These are phyloP conservation scores for Penicillium daleae DNA, from an alignment of 495 filamentous ascomycete species.

Conservation along the genomic window DNA sequence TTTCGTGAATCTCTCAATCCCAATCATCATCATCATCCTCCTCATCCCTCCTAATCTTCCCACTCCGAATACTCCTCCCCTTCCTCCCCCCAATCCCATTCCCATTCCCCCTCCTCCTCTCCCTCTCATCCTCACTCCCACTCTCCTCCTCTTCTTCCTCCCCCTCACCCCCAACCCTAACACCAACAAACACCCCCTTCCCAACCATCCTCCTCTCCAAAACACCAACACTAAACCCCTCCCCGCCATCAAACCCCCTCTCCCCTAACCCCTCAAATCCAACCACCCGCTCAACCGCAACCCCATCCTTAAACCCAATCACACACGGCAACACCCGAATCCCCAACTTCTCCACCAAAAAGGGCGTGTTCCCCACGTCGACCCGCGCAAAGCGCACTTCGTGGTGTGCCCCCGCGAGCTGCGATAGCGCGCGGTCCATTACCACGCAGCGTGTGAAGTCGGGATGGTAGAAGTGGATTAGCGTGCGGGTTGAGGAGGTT, in stretches of 20 bases:
- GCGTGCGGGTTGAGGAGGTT: conserved; percentile 62
- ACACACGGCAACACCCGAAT: conserved; percentile 76
- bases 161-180: conserved; percentile 49
- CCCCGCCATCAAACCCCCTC: conserved; percentile 58
- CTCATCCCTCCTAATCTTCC: conserved; percentile 30
- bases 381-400: conserved; percentile 71
- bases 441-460: conserved; percentile 74
- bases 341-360: conserved; percentile 70
- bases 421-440: conserved; percentile 67
- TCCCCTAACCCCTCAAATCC: conserved; percentile 74
- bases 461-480: conserved; percentile 77
- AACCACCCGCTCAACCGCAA: conserved; percentile 67
- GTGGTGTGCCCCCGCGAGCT: conserved; percentile 65
- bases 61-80: conserved; percentile 57
- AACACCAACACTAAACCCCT: conserved; percentile 60
- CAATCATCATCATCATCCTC: conserved; percentile 66
- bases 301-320: conserved; percentile 71
- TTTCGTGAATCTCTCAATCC: conserved; percentile 54
- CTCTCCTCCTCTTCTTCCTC: conserved; percentile 35
- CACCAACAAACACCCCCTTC: conserved; percentile 60
- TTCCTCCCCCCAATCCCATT: conserved; percentile 28
- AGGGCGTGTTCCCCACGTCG: conserved; percentile 73
- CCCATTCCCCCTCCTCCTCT: conserved; percentile 17
- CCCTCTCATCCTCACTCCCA: conserved; percentile 33
- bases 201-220: conserved; percentile 66